Evolutionary conservation across 2,329 filamentous ascomycete genomes (phyloP), one percentile per base, ranked within the genome.

Genomic region (Nemania sp.): DNA sequence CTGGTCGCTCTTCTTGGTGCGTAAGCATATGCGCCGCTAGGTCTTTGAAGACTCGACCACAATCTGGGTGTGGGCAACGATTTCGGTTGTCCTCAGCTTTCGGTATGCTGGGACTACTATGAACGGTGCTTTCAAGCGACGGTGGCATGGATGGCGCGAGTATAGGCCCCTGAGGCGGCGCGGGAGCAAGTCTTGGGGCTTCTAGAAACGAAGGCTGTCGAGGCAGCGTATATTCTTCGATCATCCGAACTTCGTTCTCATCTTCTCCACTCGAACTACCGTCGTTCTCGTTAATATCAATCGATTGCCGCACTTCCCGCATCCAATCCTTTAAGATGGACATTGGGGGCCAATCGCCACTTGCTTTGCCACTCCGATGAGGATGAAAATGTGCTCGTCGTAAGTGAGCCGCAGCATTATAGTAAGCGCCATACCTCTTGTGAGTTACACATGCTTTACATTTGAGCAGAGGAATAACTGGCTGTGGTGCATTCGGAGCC

Each of bases 11-110:
- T 54, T 85, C 88, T 73, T 94, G 90, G 72, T 97, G 92, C 0
- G 92, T 97, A 69, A 96, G 82, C 88, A 95, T 93, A 73, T 97
- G 92, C 7, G 92, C 91, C 73, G 93, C 93, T 60, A 96, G 77
- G 67, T 96, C 91, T 75, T 95, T 95, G 81, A 95, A 95, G 53
- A 86, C 80, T 66, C 89, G 86, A 60, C 91, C 90, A 66, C 91
- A 96, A 53, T 93, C 90, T 6, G 88, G 85, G 67, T 91, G 86
- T 1, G 89, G 89, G 77, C 91, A 96, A 57, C 89, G 80, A 40
- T 69, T 70, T 23, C 68, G 56, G 46, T 68, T 68, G 49, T 70
- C 68, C 34, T 70, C 68, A 8, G 64, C 62, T 41, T 70, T 70
- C 4, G 65, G 59, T 42, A 67, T 66, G 30, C 62, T 57, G 2